A percentile compares a stretch with the other conserved stretches of the same genome.
Evolutionary conservation across 495 filamentous ascomycete species (phyloP).

Genomic region (Xylona heveae): DNA sequence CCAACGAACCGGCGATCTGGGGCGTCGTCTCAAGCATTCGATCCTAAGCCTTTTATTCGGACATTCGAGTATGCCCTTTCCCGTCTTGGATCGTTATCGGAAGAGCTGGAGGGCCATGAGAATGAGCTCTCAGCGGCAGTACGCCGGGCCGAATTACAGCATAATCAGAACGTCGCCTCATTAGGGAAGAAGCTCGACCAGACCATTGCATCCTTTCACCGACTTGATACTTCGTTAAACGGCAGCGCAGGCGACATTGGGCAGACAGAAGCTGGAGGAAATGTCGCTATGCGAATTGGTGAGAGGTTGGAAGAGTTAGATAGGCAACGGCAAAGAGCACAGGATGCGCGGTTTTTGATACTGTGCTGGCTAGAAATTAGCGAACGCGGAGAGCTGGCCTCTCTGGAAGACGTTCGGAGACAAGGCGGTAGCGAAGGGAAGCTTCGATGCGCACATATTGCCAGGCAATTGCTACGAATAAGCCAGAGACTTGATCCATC

Average conservation of each 20-base stretch:
- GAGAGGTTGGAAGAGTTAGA: slow-evolving; percentile 86
- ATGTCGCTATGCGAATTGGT: slow-evolving; percentile 85
- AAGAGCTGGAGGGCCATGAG: slow-evolving; percentile 66
- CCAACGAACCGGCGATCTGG: slow-evolving; percentile 55
- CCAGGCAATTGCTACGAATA: slow-evolving; percentile 69
- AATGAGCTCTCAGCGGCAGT: slow-evolving; percentile 80
- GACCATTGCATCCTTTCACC: slow-evolving; percentile 76
- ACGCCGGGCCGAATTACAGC: slow-evolving; percentile 75
- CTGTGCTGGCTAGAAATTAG: slow-evolving; percentile 90
- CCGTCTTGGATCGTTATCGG: slow-evolving; percentile 59
- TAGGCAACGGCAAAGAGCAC: slow-evolving; percentile 66
- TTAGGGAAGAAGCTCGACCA: slow-evolving; percentile 75
- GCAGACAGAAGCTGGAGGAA: slow-evolving; percentile 44
- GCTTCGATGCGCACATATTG: slow-evolving; percentile 74
- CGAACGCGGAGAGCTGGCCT: slow-evolving; percentile 58
- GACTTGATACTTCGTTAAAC: slow-evolving; percentile 61
- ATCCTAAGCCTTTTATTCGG: slow-evolving; percentile 91
- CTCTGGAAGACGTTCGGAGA: slow-evolving; percentile 59
- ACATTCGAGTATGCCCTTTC: slow-evolving; percentile 78
- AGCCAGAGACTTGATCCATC: slow-evolving; percentile 61
- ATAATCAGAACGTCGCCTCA: slow-evolving; percentile 69
- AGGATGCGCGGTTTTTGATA: slow-evolving; percentile 86
- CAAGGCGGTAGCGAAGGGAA: slow-evolving; percentile 68
- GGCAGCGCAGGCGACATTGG: slow-evolving; percentile 21
- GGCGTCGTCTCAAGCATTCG: slow-evolving; percentile 41